These are phyloP conservation scores for Favolaschia claudopus DNA, from an alignment of 768 basidiomycete genomes.

Conservation along the genomic window DNA sequence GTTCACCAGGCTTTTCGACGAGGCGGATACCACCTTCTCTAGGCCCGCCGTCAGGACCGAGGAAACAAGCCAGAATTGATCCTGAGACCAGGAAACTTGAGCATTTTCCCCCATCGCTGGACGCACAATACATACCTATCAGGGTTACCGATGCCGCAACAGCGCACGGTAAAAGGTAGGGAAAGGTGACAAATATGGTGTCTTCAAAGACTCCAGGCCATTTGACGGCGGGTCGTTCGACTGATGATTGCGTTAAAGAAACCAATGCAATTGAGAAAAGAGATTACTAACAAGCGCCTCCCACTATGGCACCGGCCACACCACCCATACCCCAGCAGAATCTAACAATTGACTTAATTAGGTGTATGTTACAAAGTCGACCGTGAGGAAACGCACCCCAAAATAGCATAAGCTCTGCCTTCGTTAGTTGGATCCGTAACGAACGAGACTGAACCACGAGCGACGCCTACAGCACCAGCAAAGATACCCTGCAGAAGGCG, in stretches of 20 bases:
- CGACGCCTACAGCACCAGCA: slow-evolving; percentile 94
- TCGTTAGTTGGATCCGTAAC: slow-evolving; percentile 94
- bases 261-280: slow-evolving; percentile 6
- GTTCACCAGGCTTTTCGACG: slow-evolving; percentile 71
- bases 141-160: slow-evolving; percentile 82
- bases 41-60: slow-evolving; percentile 91
- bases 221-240: slow-evolving; percentile 85
- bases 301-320: slow-evolving; percentile 87
- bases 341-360: slow-evolving; percentile 43
- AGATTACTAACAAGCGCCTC: slow-evolving; percentile 56
- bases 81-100: slow-evolving; percentile 51
- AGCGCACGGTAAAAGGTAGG: slow-evolving; percentile 89
- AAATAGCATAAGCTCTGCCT: slow-evolving; percentile 91
- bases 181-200: slow-evolving; percentile 76
- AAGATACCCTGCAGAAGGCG: slow-evolving; percentile 93
- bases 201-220: slow-evolving; percentile 81
- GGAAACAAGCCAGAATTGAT: slow-evolving; percentile 87
- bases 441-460: slow-evolving; percentile 84
- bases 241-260: slow-evolving; percentile 43
- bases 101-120: slow-evolving; percentile 6
- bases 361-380: neutral
- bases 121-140: slow-evolving; percentile 53
- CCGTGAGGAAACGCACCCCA: slow-evolving; percentile 61
- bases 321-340: slow-evolving; percentile 98
- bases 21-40: slow-evolving; percentile 87